phyloP scores from a whole-genome alignment of 345 rosid genomes.

The Pseudoturritis turrita region DNA sequence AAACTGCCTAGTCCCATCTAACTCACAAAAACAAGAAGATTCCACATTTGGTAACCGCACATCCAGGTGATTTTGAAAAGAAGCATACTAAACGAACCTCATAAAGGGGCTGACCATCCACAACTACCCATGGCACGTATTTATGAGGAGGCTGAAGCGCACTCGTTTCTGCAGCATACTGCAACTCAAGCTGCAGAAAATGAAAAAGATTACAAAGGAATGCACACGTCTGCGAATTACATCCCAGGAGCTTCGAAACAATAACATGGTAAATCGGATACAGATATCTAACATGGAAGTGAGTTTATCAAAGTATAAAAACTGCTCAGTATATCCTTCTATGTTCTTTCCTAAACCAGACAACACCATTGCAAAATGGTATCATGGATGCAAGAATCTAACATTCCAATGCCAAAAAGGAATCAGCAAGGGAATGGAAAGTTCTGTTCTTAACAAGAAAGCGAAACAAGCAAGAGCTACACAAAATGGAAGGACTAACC shows the following conservation, averaged over 20 bases:
- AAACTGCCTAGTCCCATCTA: not conserved
- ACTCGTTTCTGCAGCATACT: slow-evolving; percentile 77
- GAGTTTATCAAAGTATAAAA: not conserved
- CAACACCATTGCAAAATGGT: not conserved
- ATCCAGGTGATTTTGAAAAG: not conserved
- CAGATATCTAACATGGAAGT: not conserved
- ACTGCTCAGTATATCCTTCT: not conserved
- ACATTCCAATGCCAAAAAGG: not conserved
- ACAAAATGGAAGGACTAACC: slow-evolving; percentile 37
- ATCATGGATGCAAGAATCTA: not conserved
- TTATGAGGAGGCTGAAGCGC: slow-evolving; percentile 81
- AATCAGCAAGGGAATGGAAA: not conserved
- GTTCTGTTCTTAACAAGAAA: not conserved
- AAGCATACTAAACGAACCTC: slow-evolving; percentile 49
- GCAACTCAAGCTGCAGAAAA: slow-evolving; percentile 66
- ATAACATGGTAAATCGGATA: not conserved
- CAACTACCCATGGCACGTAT: slow-evolving; percentile 96
- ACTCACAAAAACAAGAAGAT: not conserved
- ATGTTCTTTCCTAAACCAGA: not conserved
- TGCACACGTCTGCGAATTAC: not conserved
- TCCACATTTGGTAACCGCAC: not conserved
- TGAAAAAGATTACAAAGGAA: not conserved
- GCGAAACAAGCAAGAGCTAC: not conserved
- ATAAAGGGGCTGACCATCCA: slow-evolving; percentile 86
- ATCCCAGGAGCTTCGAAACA: not conserved